These are phyloP conservation scores for Pichia sp. DNA, from an alignment of 1,139 yeast genomes.

Conservation along the genomic window DNA sequence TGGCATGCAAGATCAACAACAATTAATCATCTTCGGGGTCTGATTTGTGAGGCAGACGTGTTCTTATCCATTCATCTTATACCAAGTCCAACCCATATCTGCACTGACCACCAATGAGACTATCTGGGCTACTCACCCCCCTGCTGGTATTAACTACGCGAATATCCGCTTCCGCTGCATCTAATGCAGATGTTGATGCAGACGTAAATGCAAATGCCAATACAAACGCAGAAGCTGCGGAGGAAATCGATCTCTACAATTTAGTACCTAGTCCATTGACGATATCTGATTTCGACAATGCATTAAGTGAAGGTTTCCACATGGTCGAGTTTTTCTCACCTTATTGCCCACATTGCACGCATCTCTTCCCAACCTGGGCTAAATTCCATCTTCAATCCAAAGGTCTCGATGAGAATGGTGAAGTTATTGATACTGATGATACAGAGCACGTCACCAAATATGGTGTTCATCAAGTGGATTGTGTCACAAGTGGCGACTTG, in stretches of 20 bases:
- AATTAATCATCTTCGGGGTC: no score
- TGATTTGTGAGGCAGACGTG: no score
- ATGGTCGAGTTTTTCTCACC: conserved; percentile 66
- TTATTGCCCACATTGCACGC: conserved; percentile 62
- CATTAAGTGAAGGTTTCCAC: conserved; percentile 41
- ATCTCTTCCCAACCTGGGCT: conserved; percentile 60
- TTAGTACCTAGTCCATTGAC: conserved; percentile 25
- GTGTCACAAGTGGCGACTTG: conserved; percentile 65
- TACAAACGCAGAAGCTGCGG: not conserved
- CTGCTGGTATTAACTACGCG: no score
- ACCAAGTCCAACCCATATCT: no score
- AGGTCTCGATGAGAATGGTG: conserved; percentile 22
- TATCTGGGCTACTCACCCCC: no score
- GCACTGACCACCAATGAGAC: no score
- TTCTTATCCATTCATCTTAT: no score
- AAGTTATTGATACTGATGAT: not conserved
- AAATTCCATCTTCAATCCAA: conserved; percentile 41
- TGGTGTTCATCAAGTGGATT: conserved; percentile 62
- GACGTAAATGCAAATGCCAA: not conserved
- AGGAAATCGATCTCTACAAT: conserved; percentile 6
- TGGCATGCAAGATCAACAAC: no score
- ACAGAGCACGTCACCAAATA: conserved; percentile 22
- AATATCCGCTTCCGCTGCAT: no score
- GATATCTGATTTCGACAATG: conserved; percentile 35
- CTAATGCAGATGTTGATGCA: no score